Percentiles rank a stretch among this genome's conserved stretches.
Conservation (phyloP, 169 alveolate genomes). For the Plasmodium gaboni region DNA sequence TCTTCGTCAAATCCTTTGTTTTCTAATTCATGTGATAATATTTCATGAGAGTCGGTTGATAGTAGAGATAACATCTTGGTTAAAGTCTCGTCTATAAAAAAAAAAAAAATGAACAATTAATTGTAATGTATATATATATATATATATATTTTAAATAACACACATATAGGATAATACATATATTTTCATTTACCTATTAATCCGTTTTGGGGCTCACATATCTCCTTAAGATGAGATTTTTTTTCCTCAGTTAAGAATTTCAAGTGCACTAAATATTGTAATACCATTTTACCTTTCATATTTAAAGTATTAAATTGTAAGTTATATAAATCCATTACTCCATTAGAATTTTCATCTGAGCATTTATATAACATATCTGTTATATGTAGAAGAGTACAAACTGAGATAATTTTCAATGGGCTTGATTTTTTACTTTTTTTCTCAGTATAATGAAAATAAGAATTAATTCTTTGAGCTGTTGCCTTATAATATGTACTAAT, state of each 20-base stretch:
- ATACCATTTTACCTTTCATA: constrained; percentile 39
- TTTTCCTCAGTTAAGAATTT: constrained; percentile 1
- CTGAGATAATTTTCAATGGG: constrained; percentile 21
- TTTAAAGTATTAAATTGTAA: constrained; percentile 40
- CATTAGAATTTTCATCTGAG: constrained; percentile 12
- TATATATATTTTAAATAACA: background rate
- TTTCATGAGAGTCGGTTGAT: constrained; percentile 26
- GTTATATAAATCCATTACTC: constrained; percentile 4
- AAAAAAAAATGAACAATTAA: background rate
- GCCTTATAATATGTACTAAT: constrained; percentile 21
- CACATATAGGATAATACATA: background rate
- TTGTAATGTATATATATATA: too few relatives aligned
- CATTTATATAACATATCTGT: constrained; percentile 38
- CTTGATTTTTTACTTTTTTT: constrained; percentile 32
- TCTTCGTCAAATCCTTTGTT: constrained; percentile 36
- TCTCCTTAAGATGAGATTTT: constrained; percentile 16
- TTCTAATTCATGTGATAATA: constrained; percentile 42
- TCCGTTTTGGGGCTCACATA: constrained; percentile 28
- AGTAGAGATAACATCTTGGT: constrained; percentile 24
- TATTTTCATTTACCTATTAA: constrained; percentile 23
- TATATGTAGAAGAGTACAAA: constrained; percentile 63
- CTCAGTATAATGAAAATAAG: constrained; percentile 48
- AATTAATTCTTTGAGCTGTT: constrained; percentile 45
- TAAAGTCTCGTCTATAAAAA: constrained; percentile 37
- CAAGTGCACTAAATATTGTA: constrained; percentile 13